Base-by-base conservation (phyloP, 768 basidiomycete genomes). In the Cystofilobasidium ferigula region DNA sequence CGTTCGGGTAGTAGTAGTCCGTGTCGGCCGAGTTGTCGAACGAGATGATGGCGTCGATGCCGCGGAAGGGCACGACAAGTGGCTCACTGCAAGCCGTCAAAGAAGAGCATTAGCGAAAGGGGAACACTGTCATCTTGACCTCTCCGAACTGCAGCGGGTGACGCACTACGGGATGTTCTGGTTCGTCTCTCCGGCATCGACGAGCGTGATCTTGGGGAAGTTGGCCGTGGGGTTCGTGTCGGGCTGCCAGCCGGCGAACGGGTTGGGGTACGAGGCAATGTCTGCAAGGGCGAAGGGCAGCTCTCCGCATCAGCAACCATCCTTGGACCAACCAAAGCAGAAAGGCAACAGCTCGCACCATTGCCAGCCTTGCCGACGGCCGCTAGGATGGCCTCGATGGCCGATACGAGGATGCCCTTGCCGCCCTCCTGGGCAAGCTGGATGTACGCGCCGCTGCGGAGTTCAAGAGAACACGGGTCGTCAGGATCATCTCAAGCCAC, bases 21-120 rank as follows among this genome's bases (percentile, higher is more conserved):
- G 78, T 78, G 67, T 79, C 78, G 57, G 74, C 78, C 0, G 75
- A 76, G 28, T 81, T 81, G 71, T 92, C 89, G 24, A 88, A 77
- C 0, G 86, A 86, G 20, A 93, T 78, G 70, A 92, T 82, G 5
- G 86, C 82, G 71, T 93, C 89, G 47, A 91, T 71, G 0, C 73
- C 79, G 57, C 90, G 81, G 1, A 82, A 80, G 57, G 82, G 85
- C 32, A 88, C 83, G 62, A 91, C 80, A 32, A 89, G 76, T 1
- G 86, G 85, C 24, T 82, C 83, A 30, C 51, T 54, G 51, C 14
- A 86, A 47, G 45, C 8, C 45, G 45, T 48, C 22, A 24, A 54
- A 54, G 30, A n/a, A 3, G 47, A 51, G 24, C 12, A 20, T 24
- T 13, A 78, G 0, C 89, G 89, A 9, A 88, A 73, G 71, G 16